A percentile compares a stretch with the other conserved stretches of the same genome.
phyloP scores from a whole-genome alignment of 2,329 filamentous ascomycete species.

The Fusarium hainanense region DNA sequence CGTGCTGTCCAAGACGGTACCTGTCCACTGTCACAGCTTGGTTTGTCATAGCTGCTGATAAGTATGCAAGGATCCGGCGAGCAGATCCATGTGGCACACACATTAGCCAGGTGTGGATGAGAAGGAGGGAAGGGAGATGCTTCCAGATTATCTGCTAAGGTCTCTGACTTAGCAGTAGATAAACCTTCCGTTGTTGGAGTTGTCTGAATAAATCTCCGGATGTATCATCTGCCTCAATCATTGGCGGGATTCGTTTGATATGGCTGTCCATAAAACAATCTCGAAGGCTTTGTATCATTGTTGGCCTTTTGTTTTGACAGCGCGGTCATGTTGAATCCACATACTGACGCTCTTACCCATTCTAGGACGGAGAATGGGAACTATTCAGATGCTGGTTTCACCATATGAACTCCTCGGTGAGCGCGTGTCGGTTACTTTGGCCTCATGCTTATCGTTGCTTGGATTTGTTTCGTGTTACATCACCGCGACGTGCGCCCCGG shows the following conservation, averaged over 20 bases:
- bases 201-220: neutral
- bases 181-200: neutral
- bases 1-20: neutral
- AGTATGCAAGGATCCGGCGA: slow-evolving; percentile 15
- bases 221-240: neutral
- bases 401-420: slow-evolving; percentile 35
- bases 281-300: slow-evolving; percentile 29
- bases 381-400: slow-evolving; percentile 38
- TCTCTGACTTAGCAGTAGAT: neutral
- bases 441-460: slow-evolving; percentile 17
- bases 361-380: slow-evolving; percentile 24
- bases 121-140: neutral
- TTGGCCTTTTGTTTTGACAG: slow-evolving; percentile 15
- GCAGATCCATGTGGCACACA: slow-evolving; percentile 1
- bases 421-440: slow-evolving; percentile 10
- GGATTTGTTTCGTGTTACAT: slow-evolving; percentile 18
- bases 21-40: neutral
- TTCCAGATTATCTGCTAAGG: slow-evolving; percentile 4
- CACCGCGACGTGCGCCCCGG: slow-evolving; percentile 14
- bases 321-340: neutral
- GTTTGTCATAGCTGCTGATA: slow-evolving; percentile 2
- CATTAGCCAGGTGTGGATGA: neutral
- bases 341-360: neutral
- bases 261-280: slow-evolving; percentile 5
- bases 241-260: slow-evolving; percentile 4